Percentiles rank a stretch among this genome's conserved stretches.
Conservation (phyloP, 441 rosid genomes). For the Mallotus repandus region DNA sequence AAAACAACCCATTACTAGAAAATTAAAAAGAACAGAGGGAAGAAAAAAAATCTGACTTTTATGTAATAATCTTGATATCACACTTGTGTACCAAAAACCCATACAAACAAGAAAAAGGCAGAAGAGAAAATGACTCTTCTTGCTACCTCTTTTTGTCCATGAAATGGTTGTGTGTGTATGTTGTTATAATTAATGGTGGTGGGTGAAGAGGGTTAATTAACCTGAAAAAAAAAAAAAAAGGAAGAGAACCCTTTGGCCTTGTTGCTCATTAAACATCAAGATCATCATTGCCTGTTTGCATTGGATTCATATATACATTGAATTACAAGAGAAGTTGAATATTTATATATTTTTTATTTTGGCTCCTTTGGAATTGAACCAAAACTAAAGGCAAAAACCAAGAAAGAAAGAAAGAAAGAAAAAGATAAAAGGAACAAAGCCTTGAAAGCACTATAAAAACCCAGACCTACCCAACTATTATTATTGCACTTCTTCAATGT, state of each 20-base stretch:
- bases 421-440: slow-evolving; percentile 19
- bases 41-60: slow-evolving; percentile 20
- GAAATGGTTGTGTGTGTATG: neutral
- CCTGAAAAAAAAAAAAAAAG: neutral
- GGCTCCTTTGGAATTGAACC: slow-evolving; percentile 15
- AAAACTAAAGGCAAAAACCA: slow-evolving; percentile 20
- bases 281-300: slow-evolving; percentile 51
- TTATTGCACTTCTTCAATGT: slow-evolving; percentile 88
- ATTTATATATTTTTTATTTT: neutral
- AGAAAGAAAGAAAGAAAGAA: neutral
- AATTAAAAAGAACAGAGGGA: slow-evolving; percentile 9
- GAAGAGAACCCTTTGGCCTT: slow-evolving; percentile 20
- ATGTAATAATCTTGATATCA: neutral
- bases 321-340: slow-evolving; percentile 6
- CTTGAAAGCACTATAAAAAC: slow-evolving; percentile 54
- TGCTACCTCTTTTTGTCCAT: slow-evolving; percentile 3
- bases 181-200: slow-evolving; percentile 45
- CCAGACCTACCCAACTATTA: slow-evolving; percentile 67
- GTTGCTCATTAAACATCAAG: slow-evolving; percentile 48
- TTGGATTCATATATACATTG: slow-evolving; percentile 45
- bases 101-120: slow-evolving; percentile 23
- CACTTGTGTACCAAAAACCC: slow-evolving; percentile 30
- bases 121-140: slow-evolving; percentile 38
- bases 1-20: slow-evolving; percentile 27
- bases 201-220: slow-evolving; percentile 58